Evolutionary conservation across 163 green algal genomes (phyloP).

Genomic region (Picocystis sp.): DNA sequence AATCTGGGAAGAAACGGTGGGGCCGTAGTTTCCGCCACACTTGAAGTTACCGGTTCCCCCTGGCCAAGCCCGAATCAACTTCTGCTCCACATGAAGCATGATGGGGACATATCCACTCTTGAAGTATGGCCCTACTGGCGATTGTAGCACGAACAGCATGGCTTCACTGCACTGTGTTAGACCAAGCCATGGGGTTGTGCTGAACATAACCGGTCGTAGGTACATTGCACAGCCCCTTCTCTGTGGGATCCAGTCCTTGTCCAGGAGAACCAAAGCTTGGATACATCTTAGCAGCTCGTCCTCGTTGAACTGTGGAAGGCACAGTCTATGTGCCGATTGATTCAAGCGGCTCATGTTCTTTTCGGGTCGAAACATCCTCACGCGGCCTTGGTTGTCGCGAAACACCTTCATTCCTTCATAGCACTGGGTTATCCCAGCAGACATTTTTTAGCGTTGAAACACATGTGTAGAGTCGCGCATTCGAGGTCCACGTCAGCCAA

Average conservation of each 20-base stretch:
- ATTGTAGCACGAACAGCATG: slow-evolving; percentile 33
- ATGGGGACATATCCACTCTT: slow-evolving; percentile 23
- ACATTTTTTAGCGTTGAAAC: too few relatives aligned
- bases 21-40: slow-evolving; percentile 47
- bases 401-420: slow-evolving; percentile 71
- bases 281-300: slow-evolving; percentile 42
- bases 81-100: slow-evolving; percentile 37
- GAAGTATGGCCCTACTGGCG: slow-evolving; percentile 45
- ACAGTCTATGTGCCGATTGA: slow-evolving; percentile 31
- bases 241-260: slow-evolving; percentile 33
- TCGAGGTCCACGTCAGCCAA: too few relatives aligned
- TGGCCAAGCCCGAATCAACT: slow-evolving; percentile 40
- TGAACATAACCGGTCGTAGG: slow-evolving; percentile 41
- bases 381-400: slow-evolving; percentile 22
- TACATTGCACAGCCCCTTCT: slow-evolving; percentile 42
- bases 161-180: slow-evolving; percentile 21
- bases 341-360: slow-evolving; percentile 42
- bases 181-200: slow-evolving; percentile 25
- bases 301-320: slow-evolving; percentile 30
- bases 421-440: slow-evolving; percentile 10
- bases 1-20: slow-evolving; percentile 34
- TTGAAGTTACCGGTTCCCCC: slow-evolving; percentile 39
- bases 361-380: slow-evolving; percentile 44
- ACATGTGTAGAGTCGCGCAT: too few relatives aligned
- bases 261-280: slow-evolving; percentile 35